Evolutionary conservation across 306 rosid species (phyloP), one percentile per base, ranked within the genome.

Genomic region (Prunus davidiana): DNA sequence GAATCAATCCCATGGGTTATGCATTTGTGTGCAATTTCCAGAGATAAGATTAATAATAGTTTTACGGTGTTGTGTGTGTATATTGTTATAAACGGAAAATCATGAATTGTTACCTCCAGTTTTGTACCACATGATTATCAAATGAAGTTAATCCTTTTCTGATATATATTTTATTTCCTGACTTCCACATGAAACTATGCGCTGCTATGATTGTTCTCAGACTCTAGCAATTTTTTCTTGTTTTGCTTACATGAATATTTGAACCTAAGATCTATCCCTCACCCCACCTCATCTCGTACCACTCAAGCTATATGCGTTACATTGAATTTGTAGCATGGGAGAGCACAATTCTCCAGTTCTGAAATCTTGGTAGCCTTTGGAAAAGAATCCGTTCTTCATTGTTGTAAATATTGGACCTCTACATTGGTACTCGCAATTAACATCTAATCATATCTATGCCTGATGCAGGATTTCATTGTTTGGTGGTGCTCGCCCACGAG

Each of bases 401-500:
- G 24, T 56, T 57, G 2, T 41, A 63, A 34, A 22, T 72, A 6
- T 34, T 27, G 19, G 62, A 25, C 25, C 34, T 52, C 28, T 58
- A 73, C 66, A 28, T 18, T 61, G 71, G 57, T 69, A 78, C 82
- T 79, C 55, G 28, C 13, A 2, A 73, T 5, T 67, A 68, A 73
- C 76, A 57, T 73, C 32, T 76, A 46, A 50, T 71, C 62, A 64
- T 55, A 52, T 79, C 16, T 64, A 14, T 82, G 70, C 79, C 70
- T 81, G 72, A 61, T 90, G 90, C 91, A 96, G 99, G 96, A 87
- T 83, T 74, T 81, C 88, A 20, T 79, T 96, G 82, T 96, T 92
- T 86, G 97, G 99, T 76, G 99, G 98, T 81, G 98, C 99, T 84
- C 97, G 99, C 43, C 99, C 99, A 2, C 89, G 99, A 68, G 99